Percentiles rank a stretch among this genome's conserved stretches.
These are phyloP conservation scores for Sugiyamaella xylanicola DNA, from an alignment of 1,139 yeast species.

Conservation along the genomic window DNA sequence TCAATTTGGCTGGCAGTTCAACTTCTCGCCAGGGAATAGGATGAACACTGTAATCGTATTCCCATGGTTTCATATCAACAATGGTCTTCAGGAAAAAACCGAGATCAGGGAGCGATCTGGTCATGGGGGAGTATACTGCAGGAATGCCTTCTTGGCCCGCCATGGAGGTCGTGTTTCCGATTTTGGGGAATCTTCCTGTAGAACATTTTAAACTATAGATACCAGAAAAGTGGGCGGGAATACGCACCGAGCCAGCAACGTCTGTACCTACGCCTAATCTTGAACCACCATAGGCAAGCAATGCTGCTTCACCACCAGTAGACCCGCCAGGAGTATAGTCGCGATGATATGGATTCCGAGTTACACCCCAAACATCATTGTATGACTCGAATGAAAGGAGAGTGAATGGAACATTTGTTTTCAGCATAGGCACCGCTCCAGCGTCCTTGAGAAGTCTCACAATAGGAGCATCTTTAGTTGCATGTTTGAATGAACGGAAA, in stretches of 20 bases:
- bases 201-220: conserved; percentile 53
- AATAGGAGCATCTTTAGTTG: conserved; percentile 42
- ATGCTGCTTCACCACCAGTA: conserved; percentile 54
- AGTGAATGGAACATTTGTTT: conserved; percentile 54
- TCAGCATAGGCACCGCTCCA: conserved; percentile 53
- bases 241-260: conserved; percentile 60
- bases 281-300: conserved; percentile 52
- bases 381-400: conserved; percentile 50
- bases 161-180: conserved; percentile 54
- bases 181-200: conserved; percentile 53
- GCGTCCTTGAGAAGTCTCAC: conserved; percentile 45
- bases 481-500: conserved; percentile 44
- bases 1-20: conserved; percentile 43
- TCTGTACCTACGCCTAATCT: conserved; percentile 59
- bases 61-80: conserved; percentile 67
- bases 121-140: conserved; percentile 60
- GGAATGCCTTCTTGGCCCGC: conserved; percentile 58
- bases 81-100: conserved; percentile 60
- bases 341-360: conserved; percentile 47
- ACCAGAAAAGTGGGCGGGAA: conserved; percentile 53
- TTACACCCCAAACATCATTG: conserved; percentile 50
- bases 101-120: conserved; percentile 63
- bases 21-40: conserved; percentile 64
- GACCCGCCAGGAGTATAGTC: conserved; percentile 52
- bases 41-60: conserved; percentile 55